Evolutionary conservation across 176 grass and related monocot genomes (phyloP), one percentile per base, ranked within the genome.

Genomic region (sorghum (Sorghum bicolor)): DNA sequence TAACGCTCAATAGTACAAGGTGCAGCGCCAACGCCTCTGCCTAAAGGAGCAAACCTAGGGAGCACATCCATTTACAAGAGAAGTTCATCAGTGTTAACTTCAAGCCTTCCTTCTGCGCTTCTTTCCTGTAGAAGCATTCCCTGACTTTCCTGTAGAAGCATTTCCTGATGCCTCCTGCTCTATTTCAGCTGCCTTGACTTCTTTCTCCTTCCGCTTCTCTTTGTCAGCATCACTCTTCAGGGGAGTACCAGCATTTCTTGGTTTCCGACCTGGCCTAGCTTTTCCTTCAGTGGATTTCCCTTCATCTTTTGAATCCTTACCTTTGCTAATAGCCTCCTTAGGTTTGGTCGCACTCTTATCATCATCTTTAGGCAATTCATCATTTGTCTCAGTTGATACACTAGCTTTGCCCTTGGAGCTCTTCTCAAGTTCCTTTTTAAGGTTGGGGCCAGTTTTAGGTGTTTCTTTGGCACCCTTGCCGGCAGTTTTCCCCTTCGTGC

Each of bases 81-180:
- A 79, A 72, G 24, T 34, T 60, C 68, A 61, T 15, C 30, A 40
- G 76, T 7, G 2, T n/a, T 26, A 43, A 20, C 30, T 36, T 53
- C 47, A 80, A 53, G 80, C 89, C 89, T 84, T 91, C 70, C 92
- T 91, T 74, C 84, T 91, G 74, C 87, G 89, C 87, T 87, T 94
- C 89, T 91, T 94, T 41, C 81, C 89, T 48, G 87, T 58, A 64
- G 89, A 89, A 33, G 81, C 78, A 33, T 43, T 80, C 30, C 41
- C 87, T 7, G 79, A 74, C 89, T 91, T 94, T 41, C 81, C 89
- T 48, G 87, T 58, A 64, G 89, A 89, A 33, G 81, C 78, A 33
- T 43, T 80, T 36, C 41, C 87, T 7, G 79, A 74, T 80, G 70
- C 80, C 62, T 75, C 74, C 79, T 86, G 79, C 50, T 83, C 87